Base-by-base conservation (phyloP, 1,139 yeast genomes). In the Lodderomyces parapsilosis region DNA sequence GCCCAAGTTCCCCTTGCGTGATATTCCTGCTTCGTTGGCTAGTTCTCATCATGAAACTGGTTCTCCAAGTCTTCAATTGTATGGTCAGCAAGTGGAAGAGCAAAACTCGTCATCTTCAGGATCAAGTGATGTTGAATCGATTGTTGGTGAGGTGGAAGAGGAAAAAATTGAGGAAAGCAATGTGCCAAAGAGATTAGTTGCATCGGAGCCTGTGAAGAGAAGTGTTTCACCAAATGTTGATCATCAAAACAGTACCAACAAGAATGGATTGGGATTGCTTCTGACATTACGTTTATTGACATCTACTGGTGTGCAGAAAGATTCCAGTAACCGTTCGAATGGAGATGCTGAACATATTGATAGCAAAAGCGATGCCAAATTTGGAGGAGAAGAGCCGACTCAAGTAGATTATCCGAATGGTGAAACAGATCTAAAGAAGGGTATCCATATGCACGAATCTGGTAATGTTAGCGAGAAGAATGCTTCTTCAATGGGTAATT, bases 141-240 rank as follows among this genome's bases (percentile, higher is more conserved):
- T 33, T 8, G n/a, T 20, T 33, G 36, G 25, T n/a, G 36, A 33
- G 8, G 30, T n/a, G 9, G 43, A 38, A 5, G 47, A 44, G 7
- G 51, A 46, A 14, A 31, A 23, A 7, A 41, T 38, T 23, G 48
- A 46, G 20, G 39, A 30, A 11, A 39, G 39, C 20, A 48, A 41
- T 18, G 38, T 35, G 14, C 50, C 40, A 22, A 52, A 53, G 15
- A 45, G 57, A 22, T 47, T 54, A 39, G 55, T 54, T 4, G 56
- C 55, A 4, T 47, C 50, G 6, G 45, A 44, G 4, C 58, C 57
- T 10, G 32, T 39, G 6, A 38, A 42, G 15, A 18, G 33, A 15
- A 30, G 15, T 15, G 33, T 17, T 30, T 30, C 19, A 5, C 33
- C 19, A 5, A 13, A 19, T 14, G 33, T 30, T 15, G 19, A 13